Base-by-base conservation (phyloP, 768 basidiomycete genomes). In the Sutorius australiensis region DNA sequence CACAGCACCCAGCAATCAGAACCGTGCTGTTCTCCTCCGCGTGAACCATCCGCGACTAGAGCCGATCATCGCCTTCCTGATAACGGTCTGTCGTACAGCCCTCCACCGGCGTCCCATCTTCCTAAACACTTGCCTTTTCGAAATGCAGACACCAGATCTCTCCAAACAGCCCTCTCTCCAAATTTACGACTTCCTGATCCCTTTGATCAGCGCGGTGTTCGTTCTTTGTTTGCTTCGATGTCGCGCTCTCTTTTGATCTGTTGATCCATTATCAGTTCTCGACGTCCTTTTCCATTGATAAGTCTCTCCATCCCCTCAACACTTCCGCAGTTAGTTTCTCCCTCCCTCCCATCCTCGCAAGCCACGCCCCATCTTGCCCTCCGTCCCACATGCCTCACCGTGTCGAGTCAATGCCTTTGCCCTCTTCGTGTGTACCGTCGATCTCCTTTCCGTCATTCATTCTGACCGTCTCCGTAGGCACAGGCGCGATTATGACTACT, bases 371-470 rank as follows among this genome's bases (percentile, higher is more conserved):
- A 12, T 30, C 57, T 36, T 61, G 54, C 51, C 56, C 56, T 44
- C 44, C 55, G 30, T 38, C 57, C 16, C 59, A 71, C 54, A 82
- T 81, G 80, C 80, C 81, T 42, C 78, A 77, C 62, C 76, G 80
- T 30, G 77, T 82, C 54, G 75, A 77, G 51, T 60, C 73, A 42
- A 59, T 70, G 42, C 50, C 65, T 21, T 60, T 69, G 55, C 59
- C 67, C 56, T 59, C 71, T 56, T 66, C 69, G 72, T 72, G 63
- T 40, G 72, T 68, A 48, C 51, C 51, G 39, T 32, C 54, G 52
- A 59, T 63, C 59, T 46, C 31, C 46, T 53, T 37, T 52, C 56
- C 67, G 67, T 48, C 58, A 50, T 54, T 62, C 47, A 64, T 67
- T 69, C 67, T 69, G 32, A 70, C 71, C 46, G 58, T 61, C 61